These are phyloP conservation scores for Apiotrichum sp. DNA, from an alignment of 1,284 basidiomycete genomes.

Conservation along the genomic window DNA sequence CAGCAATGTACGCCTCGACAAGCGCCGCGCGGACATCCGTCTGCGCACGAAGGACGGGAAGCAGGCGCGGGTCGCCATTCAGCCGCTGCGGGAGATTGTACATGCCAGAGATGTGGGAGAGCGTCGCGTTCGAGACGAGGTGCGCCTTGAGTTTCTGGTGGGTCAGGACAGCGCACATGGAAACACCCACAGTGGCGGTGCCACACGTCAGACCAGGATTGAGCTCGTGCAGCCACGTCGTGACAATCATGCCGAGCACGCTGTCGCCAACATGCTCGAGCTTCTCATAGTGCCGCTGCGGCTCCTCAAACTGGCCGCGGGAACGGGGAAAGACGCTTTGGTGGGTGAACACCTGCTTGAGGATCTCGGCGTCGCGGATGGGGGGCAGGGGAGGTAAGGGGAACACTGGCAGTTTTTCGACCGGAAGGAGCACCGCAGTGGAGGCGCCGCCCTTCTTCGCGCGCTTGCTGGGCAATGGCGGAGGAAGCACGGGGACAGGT, in stretches of 20 bases:
- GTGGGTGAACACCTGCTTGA: slow-evolving; percentile 33
- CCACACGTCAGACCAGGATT: slow-evolving; percentile 36
- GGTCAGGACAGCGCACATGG: not conserved
- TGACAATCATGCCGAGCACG: slow-evolving; percentile 42
- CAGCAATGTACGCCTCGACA: slow-evolving; percentile 44
- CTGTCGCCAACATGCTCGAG: slow-evolving; percentile 43
- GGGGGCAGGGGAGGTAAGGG: slow-evolving; percentile 34
- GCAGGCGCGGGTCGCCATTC: slow-evolving; percentile 26
- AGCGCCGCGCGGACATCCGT: slow-evolving; percentile 41
- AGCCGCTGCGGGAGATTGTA: slow-evolving; percentile 38
- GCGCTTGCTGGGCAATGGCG: slow-evolving; percentile 36
- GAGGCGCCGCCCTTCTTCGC: slow-evolving; percentile 22
- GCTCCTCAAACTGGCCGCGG: slow-evolving; percentile 29
- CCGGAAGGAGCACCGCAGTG: slow-evolving; percentile 32
- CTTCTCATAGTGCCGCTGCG: slow-evolving; percentile 37
- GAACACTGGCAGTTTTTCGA: slow-evolving; percentile 35
- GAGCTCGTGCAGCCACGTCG: slow-evolving; percentile 39
- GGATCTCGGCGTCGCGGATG: slow-evolving; percentile 26
- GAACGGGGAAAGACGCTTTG: slow-evolving; percentile 24
- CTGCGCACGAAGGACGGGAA: slow-evolving; percentile 33
- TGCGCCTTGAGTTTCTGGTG: slow-evolving; percentile 42
- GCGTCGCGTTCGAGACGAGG: slow-evolving; percentile 41
- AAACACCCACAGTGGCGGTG: slow-evolving; percentile 34
- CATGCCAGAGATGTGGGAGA: slow-evolving; percentile 38
- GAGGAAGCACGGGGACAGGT: slow-evolving; percentile 20